Percentiles rank a stretch among this genome's conserved stretches.
Evolutionary conservation across 139 green algal species (phyloP).

Genomic region (Tetraselmis striata): DNA sequence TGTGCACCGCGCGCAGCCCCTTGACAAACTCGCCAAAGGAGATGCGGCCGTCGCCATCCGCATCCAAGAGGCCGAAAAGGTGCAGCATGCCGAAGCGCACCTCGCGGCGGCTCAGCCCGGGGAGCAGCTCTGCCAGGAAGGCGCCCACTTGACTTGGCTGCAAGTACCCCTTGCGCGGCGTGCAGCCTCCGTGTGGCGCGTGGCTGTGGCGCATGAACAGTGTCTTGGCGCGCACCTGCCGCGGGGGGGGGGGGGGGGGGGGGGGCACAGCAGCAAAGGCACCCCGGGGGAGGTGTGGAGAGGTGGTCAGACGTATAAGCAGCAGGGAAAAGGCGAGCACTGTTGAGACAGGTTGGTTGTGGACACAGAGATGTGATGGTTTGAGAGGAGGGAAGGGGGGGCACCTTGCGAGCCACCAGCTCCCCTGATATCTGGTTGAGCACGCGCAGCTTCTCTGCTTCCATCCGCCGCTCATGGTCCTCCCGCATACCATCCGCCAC

Average conservation of each 20-base stretch:
- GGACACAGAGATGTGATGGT: too few species aligned
- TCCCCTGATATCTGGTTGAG: not conserved
- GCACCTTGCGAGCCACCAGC: not conserved
- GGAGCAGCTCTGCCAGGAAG: not conserved
- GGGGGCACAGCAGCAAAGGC: too few species aligned
- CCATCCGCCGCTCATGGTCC: not conserved
- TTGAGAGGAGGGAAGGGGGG: not conserved
- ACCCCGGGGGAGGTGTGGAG: too few species aligned
- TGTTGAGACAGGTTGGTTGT: too few species aligned
- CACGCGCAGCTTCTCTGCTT: not conserved
- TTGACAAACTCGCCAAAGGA: conserved; percentile 26
- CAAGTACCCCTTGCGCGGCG: not conserved
- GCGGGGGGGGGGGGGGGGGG: too few species aligned
- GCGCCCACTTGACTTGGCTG: not conserved
- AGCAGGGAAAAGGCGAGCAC: too few species aligned
- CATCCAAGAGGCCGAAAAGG: conserved; percentile 25
- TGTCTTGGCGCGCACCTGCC: not conserved
- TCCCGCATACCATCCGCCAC: not conserved
- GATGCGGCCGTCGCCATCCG: conserved; percentile 33
- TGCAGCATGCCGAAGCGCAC: not conserved
- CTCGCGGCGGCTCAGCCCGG: not conserved
- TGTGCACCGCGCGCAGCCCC: not conserved
- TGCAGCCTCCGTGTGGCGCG: not conserved
- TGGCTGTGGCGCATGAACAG: not conserved
- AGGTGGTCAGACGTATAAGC: too few species aligned